phyloP scores from a whole-genome alignment of 495 filamentous ascomycete genomes.

The Parathielavia appendiculata region DNA sequence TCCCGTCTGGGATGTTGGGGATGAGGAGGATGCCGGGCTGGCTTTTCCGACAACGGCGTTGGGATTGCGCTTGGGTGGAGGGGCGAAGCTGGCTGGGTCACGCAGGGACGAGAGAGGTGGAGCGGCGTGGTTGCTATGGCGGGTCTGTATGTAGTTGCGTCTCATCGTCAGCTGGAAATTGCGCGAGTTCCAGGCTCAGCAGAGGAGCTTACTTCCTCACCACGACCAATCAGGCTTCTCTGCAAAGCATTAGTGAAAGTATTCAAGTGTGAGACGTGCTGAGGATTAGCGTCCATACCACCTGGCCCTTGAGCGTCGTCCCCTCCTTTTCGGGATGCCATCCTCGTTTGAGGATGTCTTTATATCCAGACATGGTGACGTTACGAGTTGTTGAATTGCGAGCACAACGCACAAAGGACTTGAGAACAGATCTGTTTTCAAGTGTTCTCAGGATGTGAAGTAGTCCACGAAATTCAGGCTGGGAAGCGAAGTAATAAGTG shows the following conservation, averaged over 20 bases:
- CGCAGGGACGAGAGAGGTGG: slow-evolving; percentile 70
- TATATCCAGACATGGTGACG: slow-evolving; percentile 21
- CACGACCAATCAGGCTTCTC: slow-evolving; percentile 41
- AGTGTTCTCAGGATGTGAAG: no score
- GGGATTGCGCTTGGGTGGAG: slow-evolving; percentile 62
- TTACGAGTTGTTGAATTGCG: no score
- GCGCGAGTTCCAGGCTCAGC: no score
- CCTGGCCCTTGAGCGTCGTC: slow-evolving; percentile 34
- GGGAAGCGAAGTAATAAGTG: background rate
- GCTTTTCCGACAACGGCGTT: background rate
- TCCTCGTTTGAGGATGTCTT: slow-evolving; percentile 40
- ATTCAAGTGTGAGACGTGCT: background rate
- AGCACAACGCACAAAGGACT: no score
- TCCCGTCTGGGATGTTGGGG: slow-evolving; percentile 11
- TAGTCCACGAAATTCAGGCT: no score
- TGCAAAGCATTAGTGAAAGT: slow-evolving; percentile 18
- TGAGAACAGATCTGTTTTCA: no score
- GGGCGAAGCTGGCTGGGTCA: slow-evolving; percentile 79
- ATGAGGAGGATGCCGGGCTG: slow-evolving; percentile 4
- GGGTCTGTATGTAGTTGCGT: slow-evolving; percentile 23
- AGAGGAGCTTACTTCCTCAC: slow-evolving; percentile 27
- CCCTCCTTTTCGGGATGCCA: slow-evolving; percentile 44
- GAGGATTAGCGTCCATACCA: slow-evolving; percentile 30
- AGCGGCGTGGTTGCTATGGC: slow-evolving; percentile 45
- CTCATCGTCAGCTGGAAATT: background rate